Evolutionary conservation across 345 rosid genomes (phyloP), one percentile per base, ranked within the genome.

Genomic region (Rhizophora mangle): DNA sequence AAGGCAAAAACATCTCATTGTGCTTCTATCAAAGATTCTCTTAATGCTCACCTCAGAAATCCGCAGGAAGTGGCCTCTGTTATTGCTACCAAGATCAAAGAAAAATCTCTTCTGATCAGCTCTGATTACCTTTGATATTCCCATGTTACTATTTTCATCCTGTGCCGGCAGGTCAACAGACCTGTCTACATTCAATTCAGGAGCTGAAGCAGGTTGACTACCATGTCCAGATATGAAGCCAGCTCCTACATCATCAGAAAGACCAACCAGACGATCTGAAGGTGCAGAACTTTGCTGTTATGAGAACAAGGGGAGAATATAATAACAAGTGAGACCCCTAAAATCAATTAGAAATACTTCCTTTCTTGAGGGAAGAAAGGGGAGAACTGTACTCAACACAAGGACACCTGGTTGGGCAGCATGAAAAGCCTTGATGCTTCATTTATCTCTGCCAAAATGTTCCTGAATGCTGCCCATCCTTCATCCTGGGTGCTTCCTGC

Each of bases 201-300:
- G 84, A 76, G 87, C 78, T 47, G 93, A 70, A 74, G 81, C 75
- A 39, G 91, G 85, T 69, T 94, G 99, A 65, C 79, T 86, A 63
- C 90, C 84, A 65, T 91, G 93, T 46, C 99, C 99, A 77, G 99
- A 82, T 78, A 95, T 95, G 80, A 95, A 95, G 68, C 99, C 99
- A 73, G 97, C 99, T 71, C 97, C 99, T 4, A 95, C 99, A 77
- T 95, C 99, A 83, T 95, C 95, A 9, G 98, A 94, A 65, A 94
- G 97, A 67, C 96, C 99, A 78, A 82, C 93, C 58, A 89, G 65
- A 64, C 73, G 89, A 80, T 88, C 96, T 65, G 90, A 78, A 78
- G 81, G 72, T 80, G 88, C 97, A 59, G 89, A 83, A 74, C 75
- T 76, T 81, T 86, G 88, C 97, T 88, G 91, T 68, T 76, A 76